phyloP scores from a whole-genome alignment of 2,329 filamentous ascomycete genomes.

The Penicillium hesseltinei region DNA sequence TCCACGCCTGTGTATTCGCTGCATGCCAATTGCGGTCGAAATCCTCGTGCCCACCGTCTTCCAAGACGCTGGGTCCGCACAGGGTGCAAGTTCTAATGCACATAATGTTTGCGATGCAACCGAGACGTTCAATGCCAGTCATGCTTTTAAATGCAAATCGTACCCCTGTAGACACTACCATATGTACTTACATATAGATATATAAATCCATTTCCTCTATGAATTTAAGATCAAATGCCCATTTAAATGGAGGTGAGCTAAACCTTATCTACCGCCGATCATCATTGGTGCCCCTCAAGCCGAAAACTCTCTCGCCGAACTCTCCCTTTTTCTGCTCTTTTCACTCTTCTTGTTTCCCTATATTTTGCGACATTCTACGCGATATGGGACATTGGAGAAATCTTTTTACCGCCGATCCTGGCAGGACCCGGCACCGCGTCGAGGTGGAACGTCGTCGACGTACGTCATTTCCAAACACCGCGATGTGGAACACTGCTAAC shows the following conservation, averaged over 20 bases:
- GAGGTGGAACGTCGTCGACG: conserved; percentile 42
- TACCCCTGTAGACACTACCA: not conserved
- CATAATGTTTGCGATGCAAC: conserved; percentile 33
- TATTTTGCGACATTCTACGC: not conserved
- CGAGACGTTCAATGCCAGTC: conserved; percentile 28
- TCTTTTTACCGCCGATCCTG: conserved; percentile 31
- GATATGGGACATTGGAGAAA: conserved; percentile 42
- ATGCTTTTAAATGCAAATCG: conserved; percentile 15
- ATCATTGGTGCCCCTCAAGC: not conserved
- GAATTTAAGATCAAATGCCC: not conserved
- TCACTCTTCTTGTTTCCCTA: not conserved
- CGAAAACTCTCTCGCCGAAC: not conserved
- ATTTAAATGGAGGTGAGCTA: conserved; percentile 1
- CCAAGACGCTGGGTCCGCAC: conserved; percentile 13
- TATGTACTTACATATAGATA: not conserved
- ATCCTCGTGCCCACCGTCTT: conserved; percentile 13
- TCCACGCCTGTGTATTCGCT: conserved; percentile 15
- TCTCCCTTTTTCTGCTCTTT: not conserved
- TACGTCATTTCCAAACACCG: conserved; percentile 32
- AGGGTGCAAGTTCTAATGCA: conserved; percentile 36
- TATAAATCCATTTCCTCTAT: not conserved
- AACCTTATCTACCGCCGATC: conserved; percentile 12
- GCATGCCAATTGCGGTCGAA: conserved; percentile 17
- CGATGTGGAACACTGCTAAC: conserved; percentile 13
- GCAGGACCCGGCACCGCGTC: conserved; percentile 31